These are phyloP conservation scores for Saccharomycopsis crataegensis DNA, from an alignment of 1,139 yeast species.

Conservation along the genomic window DNA sequence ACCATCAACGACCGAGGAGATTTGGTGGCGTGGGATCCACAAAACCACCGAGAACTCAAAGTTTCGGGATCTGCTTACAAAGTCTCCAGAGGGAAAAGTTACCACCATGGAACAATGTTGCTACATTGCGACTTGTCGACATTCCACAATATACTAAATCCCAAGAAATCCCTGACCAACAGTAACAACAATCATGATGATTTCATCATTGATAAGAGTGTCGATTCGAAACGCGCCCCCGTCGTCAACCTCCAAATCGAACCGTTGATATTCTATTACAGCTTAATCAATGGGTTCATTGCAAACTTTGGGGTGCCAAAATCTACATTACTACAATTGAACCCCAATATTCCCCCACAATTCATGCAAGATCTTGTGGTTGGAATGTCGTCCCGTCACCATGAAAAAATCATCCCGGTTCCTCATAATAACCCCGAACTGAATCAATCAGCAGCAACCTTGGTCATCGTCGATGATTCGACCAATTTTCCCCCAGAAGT, in stretches of 20 bases:
- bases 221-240: slow-evolving; percentile 9
- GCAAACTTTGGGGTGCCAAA: background rate
- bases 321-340: background rate
- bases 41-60: slow-evolving; percentile 39
- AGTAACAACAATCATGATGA: slow-evolving; percentile 2
- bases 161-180: background rate
- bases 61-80: slow-evolving; percentile 91
- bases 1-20: slow-evolving; percentile 72
- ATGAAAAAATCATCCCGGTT: background rate
- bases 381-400: background rate
- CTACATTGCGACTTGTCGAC: slow-evolving; percentile 54
- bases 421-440: background rate
- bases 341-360: background rate
- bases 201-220: slow-evolving; percentile 13
- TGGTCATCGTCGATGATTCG: background rate
- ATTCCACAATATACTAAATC: slow-evolving; percentile 31
- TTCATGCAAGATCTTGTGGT: no score
- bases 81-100: slow-evolving; percentile 71
- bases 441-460: background rate
- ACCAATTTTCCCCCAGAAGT: slow-evolving; percentile 42
- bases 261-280: slow-evolving; percentile 2
- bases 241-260: slow-evolving; percentile 15
- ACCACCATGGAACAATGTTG: slow-evolving; percentile 97
- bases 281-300: slow-evolving; percentile 9
- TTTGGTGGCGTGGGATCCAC: slow-evolving; percentile 59